These are phyloP conservation scores for Kregervanrija pseudodelftensis DNA, from an alignment of 805 yeast genomes.

Conservation along the genomic window DNA sequence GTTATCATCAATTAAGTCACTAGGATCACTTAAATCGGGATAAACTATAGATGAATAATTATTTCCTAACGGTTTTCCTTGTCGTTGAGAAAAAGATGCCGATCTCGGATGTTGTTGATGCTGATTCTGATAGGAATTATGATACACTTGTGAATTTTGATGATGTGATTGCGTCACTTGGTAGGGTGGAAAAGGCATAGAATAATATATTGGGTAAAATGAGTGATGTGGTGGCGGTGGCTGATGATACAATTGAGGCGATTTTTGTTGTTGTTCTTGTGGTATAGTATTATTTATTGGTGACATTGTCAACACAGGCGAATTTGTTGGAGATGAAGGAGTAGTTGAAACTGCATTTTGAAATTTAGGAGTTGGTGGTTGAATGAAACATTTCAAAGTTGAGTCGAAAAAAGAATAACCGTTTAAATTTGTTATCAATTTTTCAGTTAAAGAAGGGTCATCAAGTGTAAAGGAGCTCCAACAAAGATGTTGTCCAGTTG, in stretches of 20 bases:
- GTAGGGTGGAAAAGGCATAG: no score
- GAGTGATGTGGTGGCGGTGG: no score
- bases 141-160: no score
- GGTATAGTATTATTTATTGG: no score
- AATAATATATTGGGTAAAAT: no score
- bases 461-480: slow-evolving; percentile 14
- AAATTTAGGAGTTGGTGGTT: slow-evolving; percentile 4
- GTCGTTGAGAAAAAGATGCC: no score
- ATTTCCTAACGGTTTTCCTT: slow-evolving; percentile 14
- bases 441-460: slow-evolving; percentile 6
- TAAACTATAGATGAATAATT: slow-evolving; percentile 21
- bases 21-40: slow-evolving; percentile 16
- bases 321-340: background rate
- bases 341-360: background rate
- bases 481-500: slow-evolving; percentile 14
- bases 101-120: slow-evolving; percentile 4
- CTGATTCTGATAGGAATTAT: no score
- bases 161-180: no score
- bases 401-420: slow-evolving; percentile 15
- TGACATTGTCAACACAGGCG: background rate
- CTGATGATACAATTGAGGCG: background rate
- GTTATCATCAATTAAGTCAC: slow-evolving; percentile 14
- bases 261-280: background rate
- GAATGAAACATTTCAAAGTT: slow-evolving; percentile 11
- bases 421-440: slow-evolving; percentile 12